Evolutionary conservation across 176 grass and related monocot species (phyloP).

Genomic region (Zea luxurians): DNA sequence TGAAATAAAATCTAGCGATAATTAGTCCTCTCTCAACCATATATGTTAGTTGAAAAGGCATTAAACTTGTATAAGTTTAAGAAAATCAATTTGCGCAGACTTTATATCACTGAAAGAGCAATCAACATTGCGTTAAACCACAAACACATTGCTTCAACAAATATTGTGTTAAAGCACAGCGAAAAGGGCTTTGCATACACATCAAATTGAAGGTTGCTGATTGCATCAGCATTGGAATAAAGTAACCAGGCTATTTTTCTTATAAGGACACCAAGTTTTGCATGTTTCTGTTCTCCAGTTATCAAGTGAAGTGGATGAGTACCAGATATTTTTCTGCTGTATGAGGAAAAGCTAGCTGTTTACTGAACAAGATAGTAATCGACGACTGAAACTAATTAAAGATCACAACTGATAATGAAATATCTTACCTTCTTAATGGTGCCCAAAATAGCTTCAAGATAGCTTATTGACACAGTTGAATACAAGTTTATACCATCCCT

Average conservation of each 20-base stretch:
- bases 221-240: slow-evolving; percentile 4
- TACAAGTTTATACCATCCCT: slow-evolving; percentile 96
- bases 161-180: slow-evolving; percentile 11
- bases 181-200: background rate
- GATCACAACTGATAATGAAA: slow-evolving; percentile 20
- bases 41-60: slow-evolving; percentile 24
- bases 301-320: slow-evolving; percentile 21
- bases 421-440: slow-evolving; percentile 60
- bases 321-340: slow-evolving; percentile 5
- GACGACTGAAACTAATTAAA: slow-evolving; percentile 12
- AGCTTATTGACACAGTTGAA: slow-evolving; percentile 84
- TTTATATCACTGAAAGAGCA: background rate
- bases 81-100: slow-evolving; percentile 19
- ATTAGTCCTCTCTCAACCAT: slow-evolving; percentile 26
- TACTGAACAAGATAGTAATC: slow-evolving; percentile 20
- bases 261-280: slow-evolving; percentile 18
- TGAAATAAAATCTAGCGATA: slow-evolving; percentile 37
- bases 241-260: slow-evolving; percentile 18
- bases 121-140: background rate
- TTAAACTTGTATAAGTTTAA: background rate
- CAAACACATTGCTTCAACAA: background rate
- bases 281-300: slow-evolving; percentile 15
- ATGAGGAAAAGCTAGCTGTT: slow-evolving; percentile 31
- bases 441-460: slow-evolving; percentile 92
- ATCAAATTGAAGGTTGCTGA: background rate